Percentiles rank a stretch among this genome's conserved stretches.
These are phyloP conservation scores for Colletotrichum camelliae DNA, from an alignment of 2,329 filamentous ascomycete genomes.

Conservation along the genomic window DNA sequence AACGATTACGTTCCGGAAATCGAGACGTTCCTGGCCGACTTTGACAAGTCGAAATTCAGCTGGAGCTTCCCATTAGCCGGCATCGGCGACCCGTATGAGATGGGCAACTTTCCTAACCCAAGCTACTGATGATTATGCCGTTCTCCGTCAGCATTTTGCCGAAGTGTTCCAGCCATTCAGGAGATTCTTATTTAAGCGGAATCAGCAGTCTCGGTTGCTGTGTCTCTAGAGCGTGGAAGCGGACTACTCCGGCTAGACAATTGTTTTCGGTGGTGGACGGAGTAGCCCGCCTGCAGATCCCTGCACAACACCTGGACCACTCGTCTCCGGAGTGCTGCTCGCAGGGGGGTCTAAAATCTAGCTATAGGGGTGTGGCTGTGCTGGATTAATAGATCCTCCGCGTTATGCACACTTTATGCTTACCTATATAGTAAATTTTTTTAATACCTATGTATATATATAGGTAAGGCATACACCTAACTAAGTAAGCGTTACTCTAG, in stretches of 20 bases:
- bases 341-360: too few species aligned
- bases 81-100: neutral
- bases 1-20: slow-evolving; percentile 14
- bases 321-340: too few species aligned
- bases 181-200: neutral
- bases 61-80: slow-evolving; percentile 19
- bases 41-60: slow-evolving; percentile 19
- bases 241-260: neutral
- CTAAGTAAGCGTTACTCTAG: too few species aligned
- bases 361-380: too few species aligned
- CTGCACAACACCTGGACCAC: neutral
- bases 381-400: too few species aligned
- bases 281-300: neutral
- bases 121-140: neutral
- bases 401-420: too few species aligned
- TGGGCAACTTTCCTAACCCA: neutral
- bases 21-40: slow-evolving; percentile 17
- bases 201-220: neutral
- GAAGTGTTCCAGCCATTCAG: neutral
- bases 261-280: neutral
- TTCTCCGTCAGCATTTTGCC: neutral
- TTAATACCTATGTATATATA: too few species aligned
- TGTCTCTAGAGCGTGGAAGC: neutral
- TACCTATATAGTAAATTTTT: too few species aligned
- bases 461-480: too few species aligned